Percentiles rank a stretch among this genome's conserved stretches.
Evolutionary conservation across 768 basidiomycete species (phyloP).

Genomic region (Nevesoporus exiguus): DNA sequence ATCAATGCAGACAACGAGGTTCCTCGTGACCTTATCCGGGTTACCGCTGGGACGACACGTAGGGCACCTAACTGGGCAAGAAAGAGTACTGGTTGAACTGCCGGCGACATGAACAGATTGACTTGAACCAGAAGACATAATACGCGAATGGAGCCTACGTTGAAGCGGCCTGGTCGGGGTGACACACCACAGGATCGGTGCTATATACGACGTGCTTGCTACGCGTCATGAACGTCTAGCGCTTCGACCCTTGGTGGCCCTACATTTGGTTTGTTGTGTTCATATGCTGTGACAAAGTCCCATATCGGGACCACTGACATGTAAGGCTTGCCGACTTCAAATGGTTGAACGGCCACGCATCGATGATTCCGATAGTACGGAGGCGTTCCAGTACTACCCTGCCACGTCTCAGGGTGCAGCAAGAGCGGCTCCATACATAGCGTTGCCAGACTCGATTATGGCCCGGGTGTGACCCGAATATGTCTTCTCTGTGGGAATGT

Average conservation of each 20-base stretch:
- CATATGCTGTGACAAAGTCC: neutral
- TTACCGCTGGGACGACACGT: neutral
- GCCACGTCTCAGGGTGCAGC: neutral
- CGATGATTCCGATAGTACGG: neutral
- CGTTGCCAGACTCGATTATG: neutral
- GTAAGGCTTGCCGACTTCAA: neutral
- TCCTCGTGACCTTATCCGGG: neutral
- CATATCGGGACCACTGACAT: neutral
- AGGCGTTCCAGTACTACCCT: neutral
- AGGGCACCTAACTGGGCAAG: neutral
- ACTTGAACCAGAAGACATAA: neutral
- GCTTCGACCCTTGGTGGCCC: neutral
- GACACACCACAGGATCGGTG: neutral
- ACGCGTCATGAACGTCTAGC: neutral
- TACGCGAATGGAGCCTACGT: neutral
- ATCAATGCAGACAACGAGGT: conserved; percentile 8
- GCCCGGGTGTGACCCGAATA: neutral
- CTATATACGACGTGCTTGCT: neutral
- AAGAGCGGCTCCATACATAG: neutral
- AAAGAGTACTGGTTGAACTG: neutral
- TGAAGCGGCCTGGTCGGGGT: neutral
- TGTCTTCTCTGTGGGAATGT: neutral
- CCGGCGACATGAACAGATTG: neutral
- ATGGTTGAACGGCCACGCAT: neutral
- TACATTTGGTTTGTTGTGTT: neutral